Evolutionary conservation across 108 stramenopile genomes (phyloP).

Genomic region (Nitzschia palea): DNA sequence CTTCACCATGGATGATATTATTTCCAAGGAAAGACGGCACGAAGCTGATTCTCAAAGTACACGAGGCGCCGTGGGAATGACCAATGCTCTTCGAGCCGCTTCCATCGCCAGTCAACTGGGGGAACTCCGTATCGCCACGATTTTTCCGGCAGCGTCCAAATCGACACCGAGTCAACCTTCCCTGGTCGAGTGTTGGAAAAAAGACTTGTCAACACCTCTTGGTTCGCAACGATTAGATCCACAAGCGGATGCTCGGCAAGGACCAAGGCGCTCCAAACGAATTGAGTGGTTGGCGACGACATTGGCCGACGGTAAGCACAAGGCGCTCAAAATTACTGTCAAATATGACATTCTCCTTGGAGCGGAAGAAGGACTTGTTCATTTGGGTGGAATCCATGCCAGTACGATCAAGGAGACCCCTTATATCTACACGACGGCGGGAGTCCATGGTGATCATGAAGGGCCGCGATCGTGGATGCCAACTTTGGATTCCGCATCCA

Average conservation of each 20-base stretch:
- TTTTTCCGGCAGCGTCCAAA: neutral
- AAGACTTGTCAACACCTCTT: conserved; percentile 32
- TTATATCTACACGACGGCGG: conserved; percentile 75
- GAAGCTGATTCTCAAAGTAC: conserved; percentile 79
- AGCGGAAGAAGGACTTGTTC: conserved; percentile 3
- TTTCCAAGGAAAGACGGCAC: conserved; percentile 32
- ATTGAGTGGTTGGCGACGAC: conserved; percentile 42
- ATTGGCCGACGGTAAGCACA: conserved; percentile 20
- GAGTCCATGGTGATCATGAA: conserved; percentile 80
- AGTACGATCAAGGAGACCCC: conserved; percentile 44
- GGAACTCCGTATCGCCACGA: conserved; percentile 56
- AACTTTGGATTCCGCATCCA: conserved; percentile 77
- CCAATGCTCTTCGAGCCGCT: conserved; percentile 65
- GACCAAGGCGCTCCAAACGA: conserved; percentile 27
- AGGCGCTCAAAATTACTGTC: conserved; percentile 39
- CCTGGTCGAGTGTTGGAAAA: conserved; percentile 52
- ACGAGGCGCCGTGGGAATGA: conserved; percentile 76
- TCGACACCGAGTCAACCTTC: neutral
- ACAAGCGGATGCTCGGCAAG: conserved; percentile 21
- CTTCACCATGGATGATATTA: conserved; percentile 43
- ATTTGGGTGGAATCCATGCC: conserved; percentile 54
- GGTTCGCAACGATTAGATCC: conserved; percentile 27
- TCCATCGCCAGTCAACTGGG: conserved; percentile 76
- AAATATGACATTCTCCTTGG: conserved; percentile 40
- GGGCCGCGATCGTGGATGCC: conserved; percentile 82